A percentile compares a stretch with the other conserved stretches of the same genome.
These are phyloP conservation scores for Hericium erinaceus DNA, from an alignment of 768 basidiomycete species.

Conservation along the genomic window DNA sequence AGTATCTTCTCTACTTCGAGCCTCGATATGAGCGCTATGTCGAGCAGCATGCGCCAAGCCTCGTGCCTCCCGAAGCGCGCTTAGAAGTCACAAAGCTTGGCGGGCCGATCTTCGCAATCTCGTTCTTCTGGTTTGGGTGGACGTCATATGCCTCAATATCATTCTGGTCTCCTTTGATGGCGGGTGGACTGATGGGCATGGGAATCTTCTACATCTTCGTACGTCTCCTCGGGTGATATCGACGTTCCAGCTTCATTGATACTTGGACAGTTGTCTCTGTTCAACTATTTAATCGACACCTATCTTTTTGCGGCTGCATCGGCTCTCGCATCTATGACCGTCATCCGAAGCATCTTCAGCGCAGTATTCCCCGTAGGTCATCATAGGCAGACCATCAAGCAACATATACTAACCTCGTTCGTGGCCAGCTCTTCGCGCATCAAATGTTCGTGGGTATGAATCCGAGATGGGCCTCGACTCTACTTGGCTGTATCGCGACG, in stretches of 20 bases:
- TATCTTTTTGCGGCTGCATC: constrained; percentile 48
- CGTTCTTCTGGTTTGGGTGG: constrained; percentile 69
- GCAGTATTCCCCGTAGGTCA: constrained; percentile 17
- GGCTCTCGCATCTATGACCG: constrained; percentile 44
- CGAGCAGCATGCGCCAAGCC: constrained; percentile 34
- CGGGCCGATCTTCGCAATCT: constrained; percentile 40
- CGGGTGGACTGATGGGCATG: constrained; percentile 44
- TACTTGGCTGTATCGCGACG: constrained; percentile 44
- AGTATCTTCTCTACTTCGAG: constrained; percentile 48
- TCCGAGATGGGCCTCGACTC: constrained; percentile 50
- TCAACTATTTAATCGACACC: constrained; percentile 56
- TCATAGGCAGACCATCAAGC: constrained; percentile 33
- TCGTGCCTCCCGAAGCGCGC: constrained; percentile 53
- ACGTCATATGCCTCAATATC: constrained; percentile 44
- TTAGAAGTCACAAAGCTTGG: constrained; percentile 40
- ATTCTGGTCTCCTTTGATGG: constrained; percentile 43
- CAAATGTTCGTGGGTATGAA: constrained; percentile 44
- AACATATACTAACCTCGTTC: constrained; percentile 35
- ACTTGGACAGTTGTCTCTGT: constrained; percentile 32
- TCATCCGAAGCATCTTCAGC: constrained; percentile 44
- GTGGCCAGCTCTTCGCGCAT: constrained; percentile 35
- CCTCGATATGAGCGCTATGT: constrained; percentile 37
- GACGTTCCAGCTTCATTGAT: no score
- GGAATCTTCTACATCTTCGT: constrained; percentile 48
- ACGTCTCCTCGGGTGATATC: background rate